A percentile compares a stretch with the other conserved stretches of the same genome.
These are phyloP conservation scores for Arabidopsis suecica DNA, from an alignment of 345 rosid species.

Conservation along the genomic window DNA sequence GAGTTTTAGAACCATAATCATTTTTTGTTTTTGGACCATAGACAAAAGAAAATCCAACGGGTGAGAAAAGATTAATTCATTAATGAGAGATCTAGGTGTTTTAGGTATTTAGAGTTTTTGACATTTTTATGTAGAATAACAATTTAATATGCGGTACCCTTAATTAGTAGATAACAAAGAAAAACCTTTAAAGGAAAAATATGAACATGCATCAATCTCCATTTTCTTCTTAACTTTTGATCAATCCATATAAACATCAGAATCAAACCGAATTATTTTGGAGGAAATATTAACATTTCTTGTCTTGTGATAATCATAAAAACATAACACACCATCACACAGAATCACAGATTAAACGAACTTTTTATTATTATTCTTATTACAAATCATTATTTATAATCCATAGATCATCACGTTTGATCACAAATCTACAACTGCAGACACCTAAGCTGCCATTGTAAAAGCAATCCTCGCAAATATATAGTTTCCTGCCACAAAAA, in stretches of 20 bases:
- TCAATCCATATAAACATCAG: not conserved
- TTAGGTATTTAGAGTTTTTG: no score
- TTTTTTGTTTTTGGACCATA: no score
- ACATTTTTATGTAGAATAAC: no score
- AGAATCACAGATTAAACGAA: not conserved
- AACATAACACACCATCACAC: not conserved
- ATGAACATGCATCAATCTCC: no score
- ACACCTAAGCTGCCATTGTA: not conserved
- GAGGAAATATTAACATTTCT: not conserved
- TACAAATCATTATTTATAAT: not conserved
- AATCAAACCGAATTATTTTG: not conserved
- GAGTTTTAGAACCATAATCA: not conserved
- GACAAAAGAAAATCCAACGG: no score
- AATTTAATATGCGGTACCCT: no score
- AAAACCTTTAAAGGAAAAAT: not conserved
- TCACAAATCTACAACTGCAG: slow-evolving; percentile 3
- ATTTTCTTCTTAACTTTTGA: no score
- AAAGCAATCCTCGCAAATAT: not conserved
- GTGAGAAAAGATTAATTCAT: not conserved
- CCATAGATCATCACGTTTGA: not conserved
- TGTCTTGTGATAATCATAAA: not conserved
- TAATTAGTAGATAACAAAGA: no score
- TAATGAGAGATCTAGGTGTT: not conserved
- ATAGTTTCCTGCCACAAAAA: not conserved
- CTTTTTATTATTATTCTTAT: no score